phyloP scores from a whole-genome alignment of 2,329 filamentous ascomycete genomes.

The Botrytis elliptica region DNA sequence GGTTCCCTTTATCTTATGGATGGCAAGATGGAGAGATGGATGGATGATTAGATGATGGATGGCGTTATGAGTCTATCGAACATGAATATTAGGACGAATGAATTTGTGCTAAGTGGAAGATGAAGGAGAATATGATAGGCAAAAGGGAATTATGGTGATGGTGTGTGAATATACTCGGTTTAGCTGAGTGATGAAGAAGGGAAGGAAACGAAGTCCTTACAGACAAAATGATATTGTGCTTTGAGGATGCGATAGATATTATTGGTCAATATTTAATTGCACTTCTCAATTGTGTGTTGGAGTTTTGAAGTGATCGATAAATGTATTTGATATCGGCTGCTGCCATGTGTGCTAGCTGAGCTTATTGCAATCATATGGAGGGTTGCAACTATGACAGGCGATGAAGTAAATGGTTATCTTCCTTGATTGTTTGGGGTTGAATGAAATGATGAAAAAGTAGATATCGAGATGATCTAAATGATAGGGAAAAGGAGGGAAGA shows the following conservation, averaged over 20 bases:
- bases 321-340: background rate
- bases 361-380: background rate
- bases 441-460: background rate
- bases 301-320: background rate
- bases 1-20: slow-evolving; percentile 12
- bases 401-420: background rate
- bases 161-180: background rate
- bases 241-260: background rate
- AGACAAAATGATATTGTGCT: background rate
- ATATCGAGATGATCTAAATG: background rate
- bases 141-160: background rate
- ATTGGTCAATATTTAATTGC: background rate
- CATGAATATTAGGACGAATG: background rate
- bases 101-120: background rate
- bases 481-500: background rate
- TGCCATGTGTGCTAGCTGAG: background rate
- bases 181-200: background rate
- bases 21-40: slow-evolving; percentile 6
- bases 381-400: background rate
- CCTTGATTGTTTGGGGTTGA: background rate
- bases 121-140: background rate
- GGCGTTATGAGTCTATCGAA: slow-evolving; percentile 15
- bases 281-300: background rate
- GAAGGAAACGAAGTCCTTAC: background rate
- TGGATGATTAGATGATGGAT: slow-evolving; percentile 18